Evolutionary conservation across 73 alveolate genomes (phyloP).

Genomic region (Breviolum minutum): DNA sequence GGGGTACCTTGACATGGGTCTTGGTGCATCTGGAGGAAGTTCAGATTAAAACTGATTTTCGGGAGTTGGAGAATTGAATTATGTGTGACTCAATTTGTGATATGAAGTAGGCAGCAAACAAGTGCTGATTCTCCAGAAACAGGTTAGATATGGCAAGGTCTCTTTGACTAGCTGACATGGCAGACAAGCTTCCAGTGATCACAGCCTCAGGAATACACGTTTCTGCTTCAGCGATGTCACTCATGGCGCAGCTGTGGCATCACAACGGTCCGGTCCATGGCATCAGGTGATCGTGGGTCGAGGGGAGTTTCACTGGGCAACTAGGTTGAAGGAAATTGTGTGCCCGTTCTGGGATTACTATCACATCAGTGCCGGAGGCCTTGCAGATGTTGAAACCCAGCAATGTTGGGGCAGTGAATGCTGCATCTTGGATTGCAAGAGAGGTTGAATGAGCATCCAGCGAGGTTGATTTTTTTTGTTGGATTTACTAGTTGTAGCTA

Average conservation of each 20-base stretch:
- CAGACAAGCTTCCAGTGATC: background rate
- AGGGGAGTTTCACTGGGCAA: background rate
- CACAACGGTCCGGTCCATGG: background rate
- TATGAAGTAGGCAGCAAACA: too few relatives aligned
- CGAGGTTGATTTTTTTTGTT: too few relatives aligned
- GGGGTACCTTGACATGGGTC: conserved; percentile 1
- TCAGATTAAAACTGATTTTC: too few relatives aligned
- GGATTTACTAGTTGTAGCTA: background rate
- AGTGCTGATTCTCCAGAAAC: too few relatives aligned
- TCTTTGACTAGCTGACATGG: background rate
- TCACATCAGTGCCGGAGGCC: background rate
- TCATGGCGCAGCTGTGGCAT: conserved; percentile 28
- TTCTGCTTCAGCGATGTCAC: conserved; percentile 22
- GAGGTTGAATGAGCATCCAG: background rate
- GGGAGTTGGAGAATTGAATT: too few relatives aligned
- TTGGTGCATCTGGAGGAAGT: background rate
- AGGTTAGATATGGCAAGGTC: too few relatives aligned
- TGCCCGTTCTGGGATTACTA: background rate
- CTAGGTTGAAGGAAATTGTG: background rate
- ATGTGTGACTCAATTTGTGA: too few relatives aligned
- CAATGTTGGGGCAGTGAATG: background rate
- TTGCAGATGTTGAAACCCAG: background rate
- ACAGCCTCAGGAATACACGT: background rate
- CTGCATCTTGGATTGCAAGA: background rate
- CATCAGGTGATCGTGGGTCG: background rate